Conservation (phyloP, 371 early-diverging fungal genomes). For the Mucor indicus region DNA sequence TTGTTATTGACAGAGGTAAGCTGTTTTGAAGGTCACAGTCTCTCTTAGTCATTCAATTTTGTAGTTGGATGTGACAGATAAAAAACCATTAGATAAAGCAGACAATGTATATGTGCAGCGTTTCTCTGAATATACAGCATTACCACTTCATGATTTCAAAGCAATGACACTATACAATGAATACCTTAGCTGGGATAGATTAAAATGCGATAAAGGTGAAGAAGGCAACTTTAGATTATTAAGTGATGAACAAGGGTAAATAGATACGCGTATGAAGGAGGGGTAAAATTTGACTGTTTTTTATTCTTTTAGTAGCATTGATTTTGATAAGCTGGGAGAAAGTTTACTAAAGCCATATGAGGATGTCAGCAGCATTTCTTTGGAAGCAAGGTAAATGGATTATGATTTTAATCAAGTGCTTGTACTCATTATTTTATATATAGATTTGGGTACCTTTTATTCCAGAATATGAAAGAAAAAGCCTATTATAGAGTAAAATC, state of each 20-base stretch:
- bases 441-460: constrained; percentile 39
- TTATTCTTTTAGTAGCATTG: neutral
- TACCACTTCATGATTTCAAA: constrained; percentile 30
- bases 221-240: neutral
- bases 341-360: constrained; percentile 8
- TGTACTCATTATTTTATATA: neutral
- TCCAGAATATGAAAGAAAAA: too few relatives aligned
- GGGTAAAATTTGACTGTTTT: neutral
- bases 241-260: neutral
- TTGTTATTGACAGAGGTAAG: constrained; percentile 26
- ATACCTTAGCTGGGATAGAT: constrained; percentile 29
- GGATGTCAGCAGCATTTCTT: constrained; percentile 5
- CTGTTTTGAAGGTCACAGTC: neutral
- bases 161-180: constrained; percentile 26
- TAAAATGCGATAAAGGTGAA: neutral
- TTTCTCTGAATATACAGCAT: constrained; percentile 3
- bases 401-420: neutral
- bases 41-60: neutral
- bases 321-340: constrained; percentile 13
- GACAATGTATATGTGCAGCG: constrained; percentile 16
- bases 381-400: constrained; percentile 33
- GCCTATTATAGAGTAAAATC: too few relatives aligned
- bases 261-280: neutral
- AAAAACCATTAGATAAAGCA: constrained; percentile 18
- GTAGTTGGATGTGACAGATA: constrained; percentile 18